Percentiles rank a stretch among this genome's conserved stretches.
phyloP scores from a whole-genome alignment of 2,329 filamentous ascomycete species.

The Byssochlamys sp. region DNA sequence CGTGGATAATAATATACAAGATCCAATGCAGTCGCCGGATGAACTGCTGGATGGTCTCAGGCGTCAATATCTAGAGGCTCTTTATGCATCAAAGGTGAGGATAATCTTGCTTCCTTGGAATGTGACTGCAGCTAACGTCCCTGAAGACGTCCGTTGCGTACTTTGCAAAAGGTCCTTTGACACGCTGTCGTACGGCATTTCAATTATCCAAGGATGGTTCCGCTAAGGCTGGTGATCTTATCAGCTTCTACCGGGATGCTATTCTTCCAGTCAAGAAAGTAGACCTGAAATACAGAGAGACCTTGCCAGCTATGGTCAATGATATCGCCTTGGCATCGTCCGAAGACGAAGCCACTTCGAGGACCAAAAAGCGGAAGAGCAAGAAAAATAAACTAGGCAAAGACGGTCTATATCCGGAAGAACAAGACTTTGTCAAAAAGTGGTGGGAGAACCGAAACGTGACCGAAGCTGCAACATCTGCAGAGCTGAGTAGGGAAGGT shows the following conservation, averaged over 20 bases:
- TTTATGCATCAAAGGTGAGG: constrained; percentile 35
- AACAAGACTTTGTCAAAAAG: constrained; percentile 32
- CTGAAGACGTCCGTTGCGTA: constrained; percentile 41
- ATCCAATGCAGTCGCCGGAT: constrained; percentile 21
- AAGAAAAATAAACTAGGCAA: constrained; percentile 37
- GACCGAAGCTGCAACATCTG: constrained; percentile 15
- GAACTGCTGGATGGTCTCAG: constrained; percentile 27
- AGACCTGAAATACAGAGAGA: constrained; percentile 39
- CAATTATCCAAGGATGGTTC: constrained; percentile 18
- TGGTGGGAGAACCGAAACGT: constrained; percentile 38
- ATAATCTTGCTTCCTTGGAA: not conserved
- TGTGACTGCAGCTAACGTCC: constrained; percentile 7
- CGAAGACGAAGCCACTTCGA: constrained; percentile 22
- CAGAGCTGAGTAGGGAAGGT: constrained; percentile 23
- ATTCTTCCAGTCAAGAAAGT: constrained; percentile 38
- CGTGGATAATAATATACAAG: constrained; percentile 4
- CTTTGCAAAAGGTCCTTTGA: constrained; percentile 42
- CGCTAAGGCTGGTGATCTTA: constrained; percentile 18
- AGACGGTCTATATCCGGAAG: constrained; percentile 38
- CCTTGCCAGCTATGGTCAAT: constrained; percentile 31
- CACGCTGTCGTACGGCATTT: constrained; percentile 35
- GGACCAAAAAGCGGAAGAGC: constrained; percentile 22
- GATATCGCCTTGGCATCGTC: constrained; percentile 28
- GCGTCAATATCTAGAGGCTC: constrained; percentile 34
- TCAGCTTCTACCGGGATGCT: constrained; percentile 32